Conservation (phyloP, 495 filamentous ascomycete species). For the Neurospora sp. region DNA sequence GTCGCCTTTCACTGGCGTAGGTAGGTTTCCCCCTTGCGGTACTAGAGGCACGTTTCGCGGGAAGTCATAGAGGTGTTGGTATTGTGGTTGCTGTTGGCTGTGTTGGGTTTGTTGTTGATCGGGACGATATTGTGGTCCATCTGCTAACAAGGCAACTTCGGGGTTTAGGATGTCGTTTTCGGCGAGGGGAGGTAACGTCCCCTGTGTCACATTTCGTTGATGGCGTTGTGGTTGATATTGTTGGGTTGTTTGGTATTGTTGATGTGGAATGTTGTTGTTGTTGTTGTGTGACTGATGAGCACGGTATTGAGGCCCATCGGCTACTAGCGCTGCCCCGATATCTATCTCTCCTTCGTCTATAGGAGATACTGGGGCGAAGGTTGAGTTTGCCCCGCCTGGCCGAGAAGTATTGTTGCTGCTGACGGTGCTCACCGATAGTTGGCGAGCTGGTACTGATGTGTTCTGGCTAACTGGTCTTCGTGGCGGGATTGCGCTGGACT, state of each 20-base stretch:
- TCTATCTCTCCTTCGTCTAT: background rate
- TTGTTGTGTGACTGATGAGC: background rate
- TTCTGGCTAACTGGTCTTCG: conserved; percentile 5
- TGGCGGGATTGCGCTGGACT: background rate
- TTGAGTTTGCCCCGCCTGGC: background rate
- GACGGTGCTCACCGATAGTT: background rate
- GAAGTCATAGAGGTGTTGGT: background rate
- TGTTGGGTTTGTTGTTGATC: background rate
- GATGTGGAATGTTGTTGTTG: background rate
- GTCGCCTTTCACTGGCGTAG: background rate
- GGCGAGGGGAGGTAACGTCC: background rate
- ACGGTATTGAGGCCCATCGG: conserved; percentile 17
- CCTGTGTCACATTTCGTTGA: background rate
- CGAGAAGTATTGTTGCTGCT: background rate
- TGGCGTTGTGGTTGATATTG: background rate
- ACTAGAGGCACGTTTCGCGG: background rate
- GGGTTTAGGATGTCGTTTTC: background rate
- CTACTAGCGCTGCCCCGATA: conserved; percentile 3
- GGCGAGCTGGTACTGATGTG: background rate
- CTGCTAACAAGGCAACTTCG: background rate
- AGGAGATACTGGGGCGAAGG: background rate
- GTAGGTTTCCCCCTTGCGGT: background rate
- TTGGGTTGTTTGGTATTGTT: background rate
- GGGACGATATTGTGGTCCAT: background rate
- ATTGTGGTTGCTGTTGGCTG: background rate